These are phyloP conservation scores for Mucor lusitanicus DNA, from an alignment of 371 early-diverging fungal species.

Conservation along the genomic window DNA sequence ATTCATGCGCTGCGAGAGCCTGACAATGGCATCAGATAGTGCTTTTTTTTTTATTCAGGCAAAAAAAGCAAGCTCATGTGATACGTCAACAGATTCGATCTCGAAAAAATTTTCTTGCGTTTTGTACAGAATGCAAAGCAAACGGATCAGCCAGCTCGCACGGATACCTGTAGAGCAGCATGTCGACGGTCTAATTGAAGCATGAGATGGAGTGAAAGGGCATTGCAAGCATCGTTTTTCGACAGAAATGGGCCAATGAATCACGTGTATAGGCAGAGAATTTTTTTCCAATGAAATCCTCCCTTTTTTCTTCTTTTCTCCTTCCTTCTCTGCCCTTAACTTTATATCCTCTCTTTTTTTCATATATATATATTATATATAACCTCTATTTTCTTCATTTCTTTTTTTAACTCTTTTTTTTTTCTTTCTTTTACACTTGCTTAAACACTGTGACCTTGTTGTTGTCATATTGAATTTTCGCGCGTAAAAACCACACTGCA, in stretches of 20 bases:
- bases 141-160: not conserved
- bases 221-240: not conserved
- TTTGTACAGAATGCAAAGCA: not conserved
- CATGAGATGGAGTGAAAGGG: not conserved
- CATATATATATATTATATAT: not conserved
- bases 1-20: not conserved
- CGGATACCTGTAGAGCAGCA: not conserved
- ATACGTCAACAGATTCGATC: not conserved
- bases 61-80: not conserved
- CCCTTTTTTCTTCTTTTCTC: not conserved
- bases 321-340: not conserved
- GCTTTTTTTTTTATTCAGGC: not conserved
- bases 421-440: not conserved
- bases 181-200: not conserved
- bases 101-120: not conserved
- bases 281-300: constrained; percentile 10
- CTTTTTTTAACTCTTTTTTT: constrained; percentile 18
- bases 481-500: not conserved
- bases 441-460: constrained; percentile 3
- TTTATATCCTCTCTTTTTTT: not conserved
- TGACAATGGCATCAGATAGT: not conserved
- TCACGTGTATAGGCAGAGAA: not conserved
- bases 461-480: constrained; percentile 7
- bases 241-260: not conserved
- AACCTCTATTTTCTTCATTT: constrained; percentile 3